Evolutionary conservation across 2,329 filamentous ascomycete genomes (phyloP).

Genomic region (Lecanosticta acicola): DNA sequence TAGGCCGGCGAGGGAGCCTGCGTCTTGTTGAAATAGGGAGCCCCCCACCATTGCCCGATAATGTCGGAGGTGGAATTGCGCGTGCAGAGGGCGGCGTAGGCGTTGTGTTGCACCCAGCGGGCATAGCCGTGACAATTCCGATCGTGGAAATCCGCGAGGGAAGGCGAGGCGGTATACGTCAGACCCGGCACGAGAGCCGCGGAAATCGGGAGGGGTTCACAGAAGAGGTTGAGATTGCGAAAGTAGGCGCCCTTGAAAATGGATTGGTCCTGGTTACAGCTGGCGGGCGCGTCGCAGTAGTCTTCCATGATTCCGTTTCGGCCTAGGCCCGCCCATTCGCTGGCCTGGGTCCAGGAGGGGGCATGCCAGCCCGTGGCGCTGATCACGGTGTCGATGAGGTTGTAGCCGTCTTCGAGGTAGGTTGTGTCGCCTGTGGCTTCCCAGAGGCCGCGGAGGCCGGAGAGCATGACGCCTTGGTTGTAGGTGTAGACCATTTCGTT

Average conservation of each 20-base stretch:
- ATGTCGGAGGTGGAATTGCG: slow-evolving; percentile 50
- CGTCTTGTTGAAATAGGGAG: slow-evolving; percentile 17
- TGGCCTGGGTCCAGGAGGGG: slow-evolving; percentile 7
- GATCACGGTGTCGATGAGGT: slow-evolving; percentile 66
- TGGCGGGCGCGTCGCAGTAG: slow-evolving; percentile 66
- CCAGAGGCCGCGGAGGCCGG: slow-evolving; percentile 76
- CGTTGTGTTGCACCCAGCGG: slow-evolving; percentile 75
- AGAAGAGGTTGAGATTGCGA: slow-evolving; percentile 79
- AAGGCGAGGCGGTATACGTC: slow-evolving; percentile 36
- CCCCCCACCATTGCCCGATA: slow-evolving; percentile 86
- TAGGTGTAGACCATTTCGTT: slow-evolving; percentile 93
- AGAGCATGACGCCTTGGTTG: slow-evolving; percentile 88
- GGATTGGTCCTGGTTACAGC: slow-evolving; percentile 77
- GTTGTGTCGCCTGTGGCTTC: slow-evolving; percentile 63
- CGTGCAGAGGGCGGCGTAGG: slow-evolving; percentile 64
- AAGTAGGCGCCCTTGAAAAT: slow-evolving; percentile 97
- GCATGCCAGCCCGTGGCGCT: slow-evolving; percentile 67
- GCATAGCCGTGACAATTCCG: slow-evolving; percentile 63
- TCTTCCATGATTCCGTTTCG: slow-evolving; percentile 79
- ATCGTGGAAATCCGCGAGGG: slow-evolving; percentile 46
- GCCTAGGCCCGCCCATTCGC: slow-evolving; percentile 67
- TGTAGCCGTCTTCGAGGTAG: slow-evolving; percentile 75
- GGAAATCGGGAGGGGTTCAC: slow-evolving; percentile 53
- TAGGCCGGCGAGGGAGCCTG: slow-evolving; percentile 18
- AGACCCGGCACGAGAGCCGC: slow-evolving; percentile 43